Evolutionary conservation across 1,284 basidiomycete species (phyloP).

Genomic region (Ceratobasidium sp.): DNA sequence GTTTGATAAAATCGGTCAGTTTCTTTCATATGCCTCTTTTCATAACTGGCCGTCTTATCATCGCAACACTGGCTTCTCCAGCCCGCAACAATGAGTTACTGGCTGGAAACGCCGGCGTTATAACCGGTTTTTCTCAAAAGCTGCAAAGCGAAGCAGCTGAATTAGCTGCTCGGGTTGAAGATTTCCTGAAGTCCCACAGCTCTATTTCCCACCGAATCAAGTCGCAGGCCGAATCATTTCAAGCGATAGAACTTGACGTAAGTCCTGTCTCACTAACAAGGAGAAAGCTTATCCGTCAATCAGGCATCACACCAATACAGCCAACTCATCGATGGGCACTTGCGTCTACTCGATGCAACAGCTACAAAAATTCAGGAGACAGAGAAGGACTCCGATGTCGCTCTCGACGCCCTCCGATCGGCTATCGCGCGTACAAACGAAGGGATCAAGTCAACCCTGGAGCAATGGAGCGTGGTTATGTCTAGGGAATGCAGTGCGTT

Average conservation of each 20-base stretch:
- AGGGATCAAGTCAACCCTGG: constrained; percentile 60
- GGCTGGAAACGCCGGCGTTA: constrained; percentile 68
- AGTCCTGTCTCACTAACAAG: constrained; percentile 42
- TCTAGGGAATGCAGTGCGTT: constrained; percentile 58
- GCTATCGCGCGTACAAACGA: constrained; percentile 62
- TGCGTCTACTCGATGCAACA: constrained; percentile 63
- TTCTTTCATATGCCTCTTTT: neutral
- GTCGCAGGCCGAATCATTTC: constrained; percentile 62
- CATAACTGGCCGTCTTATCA: neutral
- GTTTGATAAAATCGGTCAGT: constrained; percentile 83
- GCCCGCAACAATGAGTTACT: constrained; percentile 79
- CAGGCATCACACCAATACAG: constrained; percentile 60
- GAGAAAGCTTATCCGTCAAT: constrained; percentile 36
- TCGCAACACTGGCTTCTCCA: constrained; percentile 48
- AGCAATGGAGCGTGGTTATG: constrained; percentile 61
- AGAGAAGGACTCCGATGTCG: constrained; percentile 62
- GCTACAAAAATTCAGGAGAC: constrained; percentile 64
- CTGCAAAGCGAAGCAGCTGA: constrained; percentile 60
- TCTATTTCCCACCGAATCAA: constrained; percentile 62
- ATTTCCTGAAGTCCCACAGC: constrained; percentile 65
- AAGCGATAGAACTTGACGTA: constrained; percentile 59
- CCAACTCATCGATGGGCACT: constrained; percentile 64
- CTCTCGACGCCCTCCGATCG: constrained; percentile 56
- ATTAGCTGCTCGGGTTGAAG: constrained; percentile 65
- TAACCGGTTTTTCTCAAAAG: constrained; percentile 65